phyloP scores from a whole-genome alignment of 352 stramenopile species.

The Pythium coloratum region DNA sequence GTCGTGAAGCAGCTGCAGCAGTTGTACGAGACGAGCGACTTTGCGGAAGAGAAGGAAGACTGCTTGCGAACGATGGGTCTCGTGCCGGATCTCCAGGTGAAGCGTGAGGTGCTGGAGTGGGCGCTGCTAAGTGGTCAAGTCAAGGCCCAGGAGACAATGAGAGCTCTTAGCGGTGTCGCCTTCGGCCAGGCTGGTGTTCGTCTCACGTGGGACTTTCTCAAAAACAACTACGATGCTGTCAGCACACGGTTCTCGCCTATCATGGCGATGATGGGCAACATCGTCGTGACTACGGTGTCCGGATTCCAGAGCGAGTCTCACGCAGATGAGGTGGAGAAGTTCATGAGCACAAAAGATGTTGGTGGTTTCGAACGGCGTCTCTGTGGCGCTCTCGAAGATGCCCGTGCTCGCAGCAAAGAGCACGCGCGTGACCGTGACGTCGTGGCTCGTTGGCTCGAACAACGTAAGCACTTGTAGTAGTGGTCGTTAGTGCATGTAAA shows the following conservation, averaged over 20 bases:
- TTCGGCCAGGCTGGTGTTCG: slow-evolving; percentile 44
- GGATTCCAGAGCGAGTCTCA: slow-evolving; percentile 52
- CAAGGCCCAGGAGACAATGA: slow-evolving; percentile 63
- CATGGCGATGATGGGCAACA: slow-evolving; percentile 33
- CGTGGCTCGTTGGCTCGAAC: slow-evolving; percentile 52
- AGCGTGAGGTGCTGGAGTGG: slow-evolving; percentile 77
- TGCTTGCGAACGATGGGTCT: slow-evolving; percentile 57
- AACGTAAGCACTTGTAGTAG: slow-evolving; percentile 5
- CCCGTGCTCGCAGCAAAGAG: slow-evolving; percentile 54
- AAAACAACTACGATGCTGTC: slow-evolving; percentile 63
- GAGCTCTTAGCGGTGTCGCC: slow-evolving; percentile 54
- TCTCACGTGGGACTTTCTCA: slow-evolving; percentile 68
- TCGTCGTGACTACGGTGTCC: slow-evolving; percentile 42
- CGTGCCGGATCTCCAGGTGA: slow-evolving; percentile 37
- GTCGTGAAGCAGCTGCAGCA: slow-evolving; percentile 59
- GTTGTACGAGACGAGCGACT: slow-evolving; percentile 62
- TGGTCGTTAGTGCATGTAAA: no score
- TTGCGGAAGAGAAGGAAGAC: slow-evolving; percentile 66
- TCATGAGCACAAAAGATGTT: slow-evolving; percentile 57
- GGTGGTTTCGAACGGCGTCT: slow-evolving; percentile 55
- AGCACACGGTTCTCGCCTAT: slow-evolving; percentile 48
- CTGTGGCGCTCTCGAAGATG: slow-evolving; percentile 52
- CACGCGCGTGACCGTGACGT: slow-evolving; percentile 53
- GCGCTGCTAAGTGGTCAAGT: slow-evolving; percentile 49
- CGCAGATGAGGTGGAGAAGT: slow-evolving; percentile 55